A percentile compares a stretch with the other conserved stretches of the same genome.
Evolutionary conservation across 305 asterid species (phyloP).

Genomic region (Andrographis paniculata): DNA sequence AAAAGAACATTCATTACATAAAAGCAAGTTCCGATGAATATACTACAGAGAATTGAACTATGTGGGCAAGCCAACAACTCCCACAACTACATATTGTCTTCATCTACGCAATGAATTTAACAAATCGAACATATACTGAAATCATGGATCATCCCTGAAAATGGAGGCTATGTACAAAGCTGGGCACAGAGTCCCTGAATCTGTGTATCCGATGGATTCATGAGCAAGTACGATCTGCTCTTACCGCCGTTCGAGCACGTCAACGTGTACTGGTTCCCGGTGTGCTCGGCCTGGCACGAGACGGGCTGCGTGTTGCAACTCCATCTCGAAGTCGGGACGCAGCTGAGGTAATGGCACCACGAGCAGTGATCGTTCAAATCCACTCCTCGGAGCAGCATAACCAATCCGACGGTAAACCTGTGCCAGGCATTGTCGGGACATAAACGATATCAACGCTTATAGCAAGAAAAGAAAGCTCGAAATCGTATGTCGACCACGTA

Average conservation of each 20-base stretch:
- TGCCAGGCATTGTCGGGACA: too few species aligned
- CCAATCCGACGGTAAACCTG: slow-evolving; percentile 46
- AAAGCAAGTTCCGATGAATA: too few species aligned
- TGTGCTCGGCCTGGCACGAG: slow-evolving; percentile 52
- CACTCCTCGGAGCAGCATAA: slow-evolving; percentile 47
- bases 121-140: not conserved
- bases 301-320: slow-evolving; percentile 45
- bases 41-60: too few species aligned
- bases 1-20: too few species aligned
- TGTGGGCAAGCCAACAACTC: too few species aligned
- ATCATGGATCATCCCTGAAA: not conserved
- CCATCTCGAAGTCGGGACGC: slow-evolving; percentile 58
- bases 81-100: too few species aligned
- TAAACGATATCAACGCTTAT: too few species aligned
- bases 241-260: slow-evolving; percentile 48
- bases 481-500: slow-evolving; percentile 7
- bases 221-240: slow-evolving; percentile 36
- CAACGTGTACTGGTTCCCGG: slow-evolving; percentile 36
- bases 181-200: slow-evolving; percentile 70
- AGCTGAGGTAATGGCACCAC: slow-evolving; percentile 64
- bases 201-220: slow-evolving; percentile 38
- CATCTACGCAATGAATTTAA: too few species aligned
- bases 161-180: slow-evolving; percentile 33
- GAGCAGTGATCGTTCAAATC: slow-evolving; percentile 53
- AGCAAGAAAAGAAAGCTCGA: not conserved